Base-by-base conservation (phyloP, 768 basidiomycete genomes). In the Collybia nuda region DNA sequence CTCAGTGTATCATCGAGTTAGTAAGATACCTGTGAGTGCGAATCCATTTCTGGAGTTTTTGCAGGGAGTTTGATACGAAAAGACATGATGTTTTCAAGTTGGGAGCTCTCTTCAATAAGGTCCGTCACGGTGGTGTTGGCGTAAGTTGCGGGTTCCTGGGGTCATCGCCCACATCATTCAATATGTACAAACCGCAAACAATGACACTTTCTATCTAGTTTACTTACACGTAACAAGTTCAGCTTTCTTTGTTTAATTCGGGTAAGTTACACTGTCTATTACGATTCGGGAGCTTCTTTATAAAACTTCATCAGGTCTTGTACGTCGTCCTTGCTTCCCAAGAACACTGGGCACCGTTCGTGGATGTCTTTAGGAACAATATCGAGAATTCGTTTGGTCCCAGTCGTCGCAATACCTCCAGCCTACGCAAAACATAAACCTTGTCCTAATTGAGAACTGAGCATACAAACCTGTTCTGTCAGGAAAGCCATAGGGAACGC, bases 401-500 rank as follows among this genome's bases (percentile, higher is more conserved):
- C 97, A 1, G 97, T 98, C 14, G 96, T 98, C 1, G 97, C 97
- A 56, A 98, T 73, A 22, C 97, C 97, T 17, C 97, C 97, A 26
- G 97, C 97, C 88, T 97, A 64, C 18, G 54, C 26, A 49, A 53
- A 45, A 32, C 55, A 48, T 46, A 40, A 39, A 43, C 28, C 12
- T 36, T 15, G 18, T 6, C 37, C 18, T 39, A 2, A 17, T n/a
- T 32, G 44, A 21, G 24, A 37, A 6, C n/a, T 37, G 23, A 45
- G 5, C 39, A 6, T 44, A 39, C 78, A 42, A 53, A 88, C 90
- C 81, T 96, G 93, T 62, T 98, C 95, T 2, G 85, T 93, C 65
- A 98, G 70, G 73, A 87, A 95, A 7, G 93, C 90, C 95, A 98
- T 97, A 17, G 95, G 96, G 79, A 97, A 98, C 2, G 93, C 96